These are phyloP conservation scores for Phoma sp. DNA, from an alignment of 2,329 filamentous ascomycete species.

Conservation along the genomic window DNA sequence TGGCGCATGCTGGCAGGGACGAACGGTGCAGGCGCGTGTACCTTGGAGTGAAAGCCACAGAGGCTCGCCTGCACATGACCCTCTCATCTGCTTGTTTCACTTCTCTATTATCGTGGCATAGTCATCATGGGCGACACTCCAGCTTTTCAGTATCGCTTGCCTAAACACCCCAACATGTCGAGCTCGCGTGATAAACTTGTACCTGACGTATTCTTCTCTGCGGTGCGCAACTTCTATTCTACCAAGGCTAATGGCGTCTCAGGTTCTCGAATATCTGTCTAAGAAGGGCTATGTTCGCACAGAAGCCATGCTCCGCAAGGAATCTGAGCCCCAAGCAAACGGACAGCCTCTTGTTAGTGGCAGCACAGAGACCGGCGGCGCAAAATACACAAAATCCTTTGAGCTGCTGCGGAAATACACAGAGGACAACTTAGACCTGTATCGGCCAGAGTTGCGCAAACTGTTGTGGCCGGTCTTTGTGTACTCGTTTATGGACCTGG, in stretches of 20 bases:
- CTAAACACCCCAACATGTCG: too few relatives aligned
- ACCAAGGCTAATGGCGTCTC: slow-evolving; percentile 13
- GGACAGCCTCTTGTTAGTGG: slow-evolving; percentile 73
- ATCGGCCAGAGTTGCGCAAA: slow-evolving; percentile 87
- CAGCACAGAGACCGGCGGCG: slow-evolving; percentile 72
- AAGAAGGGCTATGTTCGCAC: slow-evolving; percentile 95
- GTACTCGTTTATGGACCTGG: slow-evolving; percentile 85
- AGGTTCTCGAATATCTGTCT: slow-evolving; percentile 92
- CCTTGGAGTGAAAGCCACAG: too few relatives aligned
- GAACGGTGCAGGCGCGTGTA: too few relatives aligned
- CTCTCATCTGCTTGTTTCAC: too few relatives aligned
- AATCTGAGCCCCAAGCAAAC: slow-evolving; percentile 84
- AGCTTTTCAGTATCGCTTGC: too few relatives aligned
- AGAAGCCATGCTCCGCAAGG: slow-evolving; percentile 88
- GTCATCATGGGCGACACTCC: too few relatives aligned
- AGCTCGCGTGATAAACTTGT: too few relatives aligned
- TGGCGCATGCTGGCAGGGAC: too few relatives aligned
- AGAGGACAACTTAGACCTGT: slow-evolving; percentile 89
- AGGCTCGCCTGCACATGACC: too few relatives aligned
- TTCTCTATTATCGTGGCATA: too few relatives aligned
- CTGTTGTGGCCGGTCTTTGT: slow-evolving; percentile 93
- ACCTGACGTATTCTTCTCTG: too few relatives aligned
- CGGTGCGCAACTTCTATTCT: too few relatives aligned
- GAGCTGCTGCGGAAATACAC: slow-evolving; percentile 80
- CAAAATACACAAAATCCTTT: slow-evolving; percentile 79